Evolutionary conservation across 2,329 filamentous ascomycete species (phyloP), one percentile per base, ranked within the genome.

Genomic region (Arachnopeziza araneosa): DNA sequence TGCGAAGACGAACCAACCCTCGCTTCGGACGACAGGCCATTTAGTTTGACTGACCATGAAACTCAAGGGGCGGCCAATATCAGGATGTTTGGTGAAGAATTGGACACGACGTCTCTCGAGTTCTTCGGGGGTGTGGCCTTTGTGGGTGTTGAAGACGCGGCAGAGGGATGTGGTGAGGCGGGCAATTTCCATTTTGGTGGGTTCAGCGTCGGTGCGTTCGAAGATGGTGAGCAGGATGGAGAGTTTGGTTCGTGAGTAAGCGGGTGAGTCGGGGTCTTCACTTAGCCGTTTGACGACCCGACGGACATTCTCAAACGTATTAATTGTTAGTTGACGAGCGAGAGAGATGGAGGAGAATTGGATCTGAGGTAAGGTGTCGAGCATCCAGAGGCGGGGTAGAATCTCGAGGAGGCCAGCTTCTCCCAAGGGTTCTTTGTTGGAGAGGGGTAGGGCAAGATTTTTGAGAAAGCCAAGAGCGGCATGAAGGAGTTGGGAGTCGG

Each of bases 1-100:
- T 1, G 85, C 85, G 56, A 86, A 77, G 6, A 85, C 79, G 63
- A 87, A 87, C 79, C 84, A 83, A 2, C 80, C 78, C 68, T 88
- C 85, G 49, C 83, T 84, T 21, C 82, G 77, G 1, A 88, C 74
- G 1, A 80, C 76, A 0, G 83, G 81, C 77, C 83, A 87, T 64
- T 83, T 85, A 2, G 71, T 73, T 67, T 87, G 84, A 1, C 75
- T 78, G 24, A 85, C 74, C 24, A 87, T 77, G 65, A 79, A 83
- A 1, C 76, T 68, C 7, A 88, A 74, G 0, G 78, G 73, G 8
- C 56, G 54, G 32, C 68, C 68, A 24, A 65, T 56, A 26, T 73
- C 71, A 1, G 68, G 70, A 56, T 73, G 69, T 22, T 65, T 64
- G 2, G 67, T 60, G 9, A 73, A 69, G 23, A 75, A 72, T 21